Evolutionary conservation across 2,329 filamentous ascomycete species (phyloP).

Genomic region (Chrysoporthe austroafricana): DNA sequence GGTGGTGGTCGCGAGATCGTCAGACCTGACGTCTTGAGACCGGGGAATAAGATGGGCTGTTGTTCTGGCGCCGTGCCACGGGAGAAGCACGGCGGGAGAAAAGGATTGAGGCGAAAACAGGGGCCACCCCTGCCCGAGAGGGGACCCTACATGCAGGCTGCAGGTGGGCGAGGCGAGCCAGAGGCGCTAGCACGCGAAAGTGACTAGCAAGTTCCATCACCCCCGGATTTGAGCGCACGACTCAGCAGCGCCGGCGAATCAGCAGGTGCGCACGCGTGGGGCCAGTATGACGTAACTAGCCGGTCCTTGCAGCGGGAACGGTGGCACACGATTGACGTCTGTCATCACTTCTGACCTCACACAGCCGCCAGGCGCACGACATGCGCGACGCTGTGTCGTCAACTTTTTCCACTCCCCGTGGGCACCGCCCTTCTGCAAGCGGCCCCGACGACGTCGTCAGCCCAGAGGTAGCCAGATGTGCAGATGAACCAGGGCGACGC

Average conservation of each 20-base stretch:
- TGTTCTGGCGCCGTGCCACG: background rate
- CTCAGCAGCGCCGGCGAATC: background rate
- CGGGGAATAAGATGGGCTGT: background rate
- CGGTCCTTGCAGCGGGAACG: conserved; percentile 11
- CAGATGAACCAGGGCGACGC: background rate
- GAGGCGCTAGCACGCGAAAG: background rate
- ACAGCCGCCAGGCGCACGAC: background rate
- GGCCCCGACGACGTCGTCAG: background rate
- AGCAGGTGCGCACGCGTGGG: background rate
- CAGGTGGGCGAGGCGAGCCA: background rate
- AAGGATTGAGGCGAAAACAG: conserved; percentile 1
- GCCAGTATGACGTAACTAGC: conserved; percentile 19
- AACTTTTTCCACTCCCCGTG: background rate
- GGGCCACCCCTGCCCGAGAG: conserved; percentile 9
- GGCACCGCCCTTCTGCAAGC: background rate
- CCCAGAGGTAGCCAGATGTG: background rate
- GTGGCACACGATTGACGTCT: conserved; percentile 22
- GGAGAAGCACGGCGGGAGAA: background rate
- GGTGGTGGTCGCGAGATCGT: background rate
- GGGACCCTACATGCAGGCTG: conserved; percentile 5
- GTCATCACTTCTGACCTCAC: conserved; percentile 28
- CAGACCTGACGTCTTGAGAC: background rate
- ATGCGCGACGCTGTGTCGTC: background rate
- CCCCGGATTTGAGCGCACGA: background rate
- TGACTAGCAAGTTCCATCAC: background rate